Base-by-base conservation (phyloP, 768 basidiomycete species). In the Cyclocybe aegerita region DNA sequence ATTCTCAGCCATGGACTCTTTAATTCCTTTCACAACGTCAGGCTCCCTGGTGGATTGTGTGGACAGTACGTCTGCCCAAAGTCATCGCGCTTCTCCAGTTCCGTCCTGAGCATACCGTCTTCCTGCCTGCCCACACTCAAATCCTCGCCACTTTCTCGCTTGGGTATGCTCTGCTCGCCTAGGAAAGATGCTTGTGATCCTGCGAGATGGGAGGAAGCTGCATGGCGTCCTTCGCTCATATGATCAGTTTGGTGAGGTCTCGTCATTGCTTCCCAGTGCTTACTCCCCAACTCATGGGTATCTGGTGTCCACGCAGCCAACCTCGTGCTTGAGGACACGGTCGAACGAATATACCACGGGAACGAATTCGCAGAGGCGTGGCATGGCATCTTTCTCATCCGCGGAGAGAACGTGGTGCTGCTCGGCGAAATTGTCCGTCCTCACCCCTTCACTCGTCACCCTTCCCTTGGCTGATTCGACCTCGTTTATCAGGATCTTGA, bases 131-230 rank as follows among this genome's bases (percentile, higher is more conserved):
- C 39, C 49, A 45, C 34, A 30, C 42, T 36, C 39, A 41, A 43
- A 51, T 56, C 47, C 52, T 55, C 30, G 30, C 36, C 36, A 34
- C 31, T 46, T 49, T 48, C 42, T 38, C 29, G 48, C 43, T 32
- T 34, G 31, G 39, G 55, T 56, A 56, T 62, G 54, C 60, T 66
- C 62, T 53, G 62, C 63, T 61, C 61, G 59, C 66, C 56, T 62
- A 99, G 97, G 98, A 79, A 98, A 98, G 83, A 96, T 99, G 85
- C 80, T 99, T 49, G 95, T 99, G 47, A 85, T 98, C 62, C 78
- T 99, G 55, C 80, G 97, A 69, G 97, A 99, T 70, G 97, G 97
- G 52, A 77, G 94, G 64, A 99, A 98, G 69, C 79, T 98, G 36
- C 90, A 97, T 61, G 97, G 97, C 38, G 96, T 99, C 43, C 74